Evolutionary conservation across 257 asterid species (phyloP).

Genomic region (Solanum pennellii): DNA sequence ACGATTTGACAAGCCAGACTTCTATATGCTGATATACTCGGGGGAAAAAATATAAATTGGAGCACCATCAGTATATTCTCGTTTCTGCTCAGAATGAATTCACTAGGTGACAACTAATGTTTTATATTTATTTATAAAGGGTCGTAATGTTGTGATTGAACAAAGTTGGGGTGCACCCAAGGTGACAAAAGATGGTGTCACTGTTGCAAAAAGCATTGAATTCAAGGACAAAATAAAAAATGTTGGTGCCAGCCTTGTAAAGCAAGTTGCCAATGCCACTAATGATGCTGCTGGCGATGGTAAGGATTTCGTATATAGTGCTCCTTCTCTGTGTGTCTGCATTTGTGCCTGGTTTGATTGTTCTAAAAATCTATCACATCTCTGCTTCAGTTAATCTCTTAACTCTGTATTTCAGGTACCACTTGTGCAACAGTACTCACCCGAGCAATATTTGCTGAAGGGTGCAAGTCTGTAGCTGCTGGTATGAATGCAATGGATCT

Average conservation of each 20-base stretch:
- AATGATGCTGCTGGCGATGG: constrained; percentile 59
- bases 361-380: neutral
- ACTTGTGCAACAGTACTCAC: constrained; percentile 51
- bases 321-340: neutral
- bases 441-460: constrained; percentile 40
- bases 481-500: constrained; percentile 65
- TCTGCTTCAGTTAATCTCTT: neutral
- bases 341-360: neutral
- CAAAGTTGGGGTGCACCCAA: constrained; percentile 53
- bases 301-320: neutral
- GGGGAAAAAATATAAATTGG: neutral
- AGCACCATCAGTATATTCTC: neutral
- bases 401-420: constrained; percentile 25
- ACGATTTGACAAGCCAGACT: neutral
- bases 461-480: constrained; percentile 63
- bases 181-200: constrained; percentile 52
- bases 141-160: constrained; percentile 40
- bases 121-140: constrained; percentile 9
- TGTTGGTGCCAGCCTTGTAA: constrained; percentile 52
- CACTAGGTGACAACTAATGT: neutral
- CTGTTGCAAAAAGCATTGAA: constrained; percentile 41
- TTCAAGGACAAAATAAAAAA: constrained; percentile 38
- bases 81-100: neutral
- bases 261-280: constrained; percentile 50
- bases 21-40: neutral